Percentiles rank a stretch among this genome's conserved stretches.
Evolutionary conservation across 2,329 filamentous ascomycete genomes (phyloP).

Genomic region (Beauveria sp.): DNA sequence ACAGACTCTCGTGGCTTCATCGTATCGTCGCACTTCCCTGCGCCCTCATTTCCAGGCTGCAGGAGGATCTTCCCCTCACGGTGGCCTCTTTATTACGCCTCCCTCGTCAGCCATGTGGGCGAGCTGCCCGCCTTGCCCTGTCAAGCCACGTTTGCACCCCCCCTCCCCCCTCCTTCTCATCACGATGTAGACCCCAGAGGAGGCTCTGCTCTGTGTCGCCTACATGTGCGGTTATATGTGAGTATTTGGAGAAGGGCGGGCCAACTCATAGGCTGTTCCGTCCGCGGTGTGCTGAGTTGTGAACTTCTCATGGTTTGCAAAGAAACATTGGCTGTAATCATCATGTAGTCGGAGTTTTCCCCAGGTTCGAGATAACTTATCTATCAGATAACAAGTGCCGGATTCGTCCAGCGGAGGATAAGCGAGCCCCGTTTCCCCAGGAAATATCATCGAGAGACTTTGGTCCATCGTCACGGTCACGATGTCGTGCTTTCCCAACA

Average conservation of each 20-base stretch:
- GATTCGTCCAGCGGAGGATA: neutral
- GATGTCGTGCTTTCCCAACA: neutral
- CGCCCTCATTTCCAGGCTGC: neutral
- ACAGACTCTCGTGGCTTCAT: neutral
- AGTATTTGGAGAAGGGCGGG: neutral
- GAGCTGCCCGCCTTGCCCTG: neutral
- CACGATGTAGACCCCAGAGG: neutral
- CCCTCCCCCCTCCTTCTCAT: neutral
- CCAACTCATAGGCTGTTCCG: no score
- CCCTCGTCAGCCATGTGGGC: neutral
- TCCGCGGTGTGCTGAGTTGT: neutral
- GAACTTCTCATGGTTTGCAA: no score
- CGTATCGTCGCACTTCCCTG: slow-evolving; percentile 1
- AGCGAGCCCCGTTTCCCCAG: slow-evolving; percentile 8
- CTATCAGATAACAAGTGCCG: neutral
- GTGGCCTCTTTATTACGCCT: neutral
- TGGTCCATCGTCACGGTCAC: neutral
- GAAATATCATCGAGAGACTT: neutral
- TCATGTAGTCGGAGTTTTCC: neutral
- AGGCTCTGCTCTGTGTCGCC: neutral
- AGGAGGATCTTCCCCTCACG: neutral
- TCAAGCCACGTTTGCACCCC: neutral
- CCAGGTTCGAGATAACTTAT: neutral
- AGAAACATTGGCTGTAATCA: neutral
- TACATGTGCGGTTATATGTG: neutral